These are phyloP conservation scores for Dysphania ambrosioides DNA, from an alignment of 148 eudicot species.

Conservation along the genomic window DNA sequence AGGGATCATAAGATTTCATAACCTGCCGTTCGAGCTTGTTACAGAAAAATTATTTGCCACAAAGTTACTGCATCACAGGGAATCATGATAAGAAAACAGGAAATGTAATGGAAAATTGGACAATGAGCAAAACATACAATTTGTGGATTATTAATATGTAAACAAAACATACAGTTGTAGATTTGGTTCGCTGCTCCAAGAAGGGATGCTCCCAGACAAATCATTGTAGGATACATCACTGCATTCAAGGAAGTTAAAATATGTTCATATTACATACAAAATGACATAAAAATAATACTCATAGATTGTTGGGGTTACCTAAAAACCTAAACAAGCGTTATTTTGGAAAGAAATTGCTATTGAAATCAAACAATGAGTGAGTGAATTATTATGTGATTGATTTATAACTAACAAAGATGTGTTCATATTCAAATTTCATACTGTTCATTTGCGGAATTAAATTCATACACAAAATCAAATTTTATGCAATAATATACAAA, in stretches of 20 bases:
- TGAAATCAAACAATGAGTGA: too few species aligned
- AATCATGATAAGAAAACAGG: background rate
- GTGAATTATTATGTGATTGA: too few species aligned
- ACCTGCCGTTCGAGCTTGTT: slow-evolving; percentile 56
- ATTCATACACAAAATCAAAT: too few species aligned
- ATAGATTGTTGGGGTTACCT: too few species aligned
- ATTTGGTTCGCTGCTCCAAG: slow-evolving; percentile 52
- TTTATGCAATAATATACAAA: too few species aligned
- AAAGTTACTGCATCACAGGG: slow-evolving; percentile 56
- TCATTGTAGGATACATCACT: slow-evolving; percentile 88
- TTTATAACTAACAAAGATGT: too few species aligned
- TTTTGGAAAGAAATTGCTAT: too few species aligned
- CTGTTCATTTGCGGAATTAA: too few species aligned
- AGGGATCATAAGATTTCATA: slow-evolving; percentile 10
- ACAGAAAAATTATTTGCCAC: slow-evolving; percentile 78
- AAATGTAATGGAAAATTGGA: background rate
- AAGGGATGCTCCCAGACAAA: slow-evolving; percentile 72
- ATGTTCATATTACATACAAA: background rate
- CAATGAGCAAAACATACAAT: background rate
- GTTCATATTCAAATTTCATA: too few species aligned
- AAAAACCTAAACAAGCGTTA: too few species aligned
- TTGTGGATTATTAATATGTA: too few species aligned
- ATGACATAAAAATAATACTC: too few species aligned
- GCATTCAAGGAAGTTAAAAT: slow-evolving; percentile 37
- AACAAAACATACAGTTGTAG: slow-evolving; percentile 75